Evolutionary conservation across 768 basidiomycete genomes (phyloP).

Genomic region (Hypholoma sublateritium): DNA sequence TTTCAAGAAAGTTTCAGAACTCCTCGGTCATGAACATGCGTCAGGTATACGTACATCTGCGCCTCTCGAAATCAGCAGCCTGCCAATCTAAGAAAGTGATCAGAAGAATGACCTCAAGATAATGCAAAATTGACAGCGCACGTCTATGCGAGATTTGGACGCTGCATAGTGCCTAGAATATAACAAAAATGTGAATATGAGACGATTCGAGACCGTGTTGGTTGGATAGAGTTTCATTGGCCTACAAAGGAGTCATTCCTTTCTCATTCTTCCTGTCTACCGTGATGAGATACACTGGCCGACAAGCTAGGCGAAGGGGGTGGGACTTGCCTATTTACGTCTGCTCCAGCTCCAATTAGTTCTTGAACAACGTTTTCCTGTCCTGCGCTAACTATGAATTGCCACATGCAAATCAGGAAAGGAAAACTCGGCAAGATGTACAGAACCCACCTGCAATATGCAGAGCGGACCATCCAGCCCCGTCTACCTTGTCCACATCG

Average conservation of each 20-base stretch:
- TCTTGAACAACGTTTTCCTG: conserved; percentile 73
- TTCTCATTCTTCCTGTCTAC: conserved; percentile 67
- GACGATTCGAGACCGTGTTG: conserved; percentile 11
- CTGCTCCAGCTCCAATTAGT: conserved; percentile 79
- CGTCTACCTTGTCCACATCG: conserved; percentile 66
- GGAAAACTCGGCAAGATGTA: conserved; percentile 8
- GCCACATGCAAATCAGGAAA: conserved; percentile 17
- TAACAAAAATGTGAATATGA: conserved; percentile 15
- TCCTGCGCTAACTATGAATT: conserved; percentile 71
- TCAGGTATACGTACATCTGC: conserved; percentile 75
- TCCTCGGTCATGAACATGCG: conserved; percentile 30
- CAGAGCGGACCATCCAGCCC: conserved; percentile 73
- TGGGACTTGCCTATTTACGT: conserved; percentile 57
- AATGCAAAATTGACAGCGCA: conserved; percentile 35
- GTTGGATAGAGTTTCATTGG: conserved; percentile 17
- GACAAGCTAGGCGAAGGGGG: conserved; percentile 14
- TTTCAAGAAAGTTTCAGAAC: conserved; percentile 40
- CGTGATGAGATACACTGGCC: conserved; percentile 15
- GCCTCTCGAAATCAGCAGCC: conserved; percentile 79
- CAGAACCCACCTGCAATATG: conserved; percentile 67
- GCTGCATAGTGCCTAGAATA: conserved; percentile 83
- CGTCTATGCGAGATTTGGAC: conserved; percentile 86
- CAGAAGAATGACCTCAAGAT: conserved; percentile 24
- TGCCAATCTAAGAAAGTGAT: conserved; percentile 70
- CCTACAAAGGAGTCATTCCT: conserved; percentile 82